Conservation (phyloP, 306 rosid species). For the Amphicarpaea edgeworthii region DNA sequence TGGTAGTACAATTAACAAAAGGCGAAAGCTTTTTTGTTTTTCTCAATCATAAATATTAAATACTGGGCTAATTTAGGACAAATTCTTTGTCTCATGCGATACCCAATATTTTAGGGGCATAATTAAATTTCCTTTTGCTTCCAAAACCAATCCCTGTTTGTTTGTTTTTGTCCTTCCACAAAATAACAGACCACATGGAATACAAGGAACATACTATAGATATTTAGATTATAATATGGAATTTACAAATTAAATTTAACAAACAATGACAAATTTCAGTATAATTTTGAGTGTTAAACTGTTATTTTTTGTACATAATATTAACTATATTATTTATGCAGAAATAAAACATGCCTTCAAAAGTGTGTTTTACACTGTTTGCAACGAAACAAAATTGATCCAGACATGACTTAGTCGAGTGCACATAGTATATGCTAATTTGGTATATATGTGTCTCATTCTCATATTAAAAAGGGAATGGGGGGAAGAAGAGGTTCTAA, state of each 20-base stretch:
- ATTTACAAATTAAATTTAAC: background rate
- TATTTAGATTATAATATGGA: background rate
- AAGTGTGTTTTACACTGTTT: background rate
- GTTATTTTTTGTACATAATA: background rate
- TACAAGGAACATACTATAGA: background rate
- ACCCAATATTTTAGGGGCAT: background rate
- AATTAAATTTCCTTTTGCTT: conserved; percentile 21
- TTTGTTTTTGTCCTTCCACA: background rate
- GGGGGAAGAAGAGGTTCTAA: conserved; percentile 15
- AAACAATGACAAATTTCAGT: background rate
- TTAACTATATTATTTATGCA: background rate
- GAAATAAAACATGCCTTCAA: background rate
- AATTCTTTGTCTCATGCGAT: conserved; percentile 52
- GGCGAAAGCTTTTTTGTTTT: background rate
- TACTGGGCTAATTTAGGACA: conserved; percentile 32
- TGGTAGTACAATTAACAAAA: conserved; percentile 1
- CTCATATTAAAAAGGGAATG: conserved; percentile 22
- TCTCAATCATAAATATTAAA: conserved; percentile 12
- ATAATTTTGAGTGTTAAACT: background rate
- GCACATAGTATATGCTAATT: conserved; percentile 37
- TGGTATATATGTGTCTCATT: conserved; percentile 33
- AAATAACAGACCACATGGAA: background rate
- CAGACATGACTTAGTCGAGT: background rate
- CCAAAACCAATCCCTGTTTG: background rate
- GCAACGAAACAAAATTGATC: background rate